Percentiles rank a stretch among this genome's conserved stretches.
Conservation (phyloP, 202 grass and related monocot species). For the Dendrocalamus latiflorus region DNA sequence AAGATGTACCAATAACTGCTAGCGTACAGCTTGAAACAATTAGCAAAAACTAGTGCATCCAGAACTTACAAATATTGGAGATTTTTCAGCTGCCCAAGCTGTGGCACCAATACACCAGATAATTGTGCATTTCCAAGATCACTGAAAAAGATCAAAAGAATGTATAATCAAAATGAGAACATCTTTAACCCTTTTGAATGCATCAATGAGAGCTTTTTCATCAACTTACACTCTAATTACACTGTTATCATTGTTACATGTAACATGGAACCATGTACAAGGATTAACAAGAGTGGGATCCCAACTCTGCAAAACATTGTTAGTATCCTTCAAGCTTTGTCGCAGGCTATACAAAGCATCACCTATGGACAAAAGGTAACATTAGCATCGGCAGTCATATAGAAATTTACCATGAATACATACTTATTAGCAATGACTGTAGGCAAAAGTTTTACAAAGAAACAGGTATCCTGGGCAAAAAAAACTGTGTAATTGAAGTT, state of each 20-base stretch:
- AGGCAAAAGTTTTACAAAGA: not conserved
- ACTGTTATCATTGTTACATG: conserved; percentile 73
- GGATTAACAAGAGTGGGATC: conserved; percentile 82
- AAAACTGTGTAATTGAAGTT: not conserved
- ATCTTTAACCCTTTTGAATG: not conserved
- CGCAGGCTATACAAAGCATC: conserved; percentile 62
- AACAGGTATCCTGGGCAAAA: not conserved
- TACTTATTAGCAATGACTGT: not conserved
- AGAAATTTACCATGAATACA: not conserved
- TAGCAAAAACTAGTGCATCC: not conserved
- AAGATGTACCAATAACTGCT: not conserved
- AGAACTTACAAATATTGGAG: conserved; percentile 86
- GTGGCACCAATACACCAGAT: conserved; percentile 64
- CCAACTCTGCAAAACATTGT: conserved; percentile 76
- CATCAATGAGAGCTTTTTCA: not conserved
- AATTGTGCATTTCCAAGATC: conserved; percentile 80
- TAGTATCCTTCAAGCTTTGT: conserved; percentile 56
- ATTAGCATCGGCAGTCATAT: not conserved
- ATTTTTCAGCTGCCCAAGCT: conserved; percentile 69
- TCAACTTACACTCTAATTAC: conserved; percentile 87
- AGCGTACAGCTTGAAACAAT: not conserved
- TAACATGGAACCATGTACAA: conserved; percentile 94
- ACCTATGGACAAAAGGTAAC: conserved; percentile 36
- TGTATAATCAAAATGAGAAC: not conserved
- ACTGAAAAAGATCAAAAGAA: conserved; percentile 35